Evolutionary conservation across 1,139 yeast species (phyloP).

Genomic region (Candida sojae): DNA sequence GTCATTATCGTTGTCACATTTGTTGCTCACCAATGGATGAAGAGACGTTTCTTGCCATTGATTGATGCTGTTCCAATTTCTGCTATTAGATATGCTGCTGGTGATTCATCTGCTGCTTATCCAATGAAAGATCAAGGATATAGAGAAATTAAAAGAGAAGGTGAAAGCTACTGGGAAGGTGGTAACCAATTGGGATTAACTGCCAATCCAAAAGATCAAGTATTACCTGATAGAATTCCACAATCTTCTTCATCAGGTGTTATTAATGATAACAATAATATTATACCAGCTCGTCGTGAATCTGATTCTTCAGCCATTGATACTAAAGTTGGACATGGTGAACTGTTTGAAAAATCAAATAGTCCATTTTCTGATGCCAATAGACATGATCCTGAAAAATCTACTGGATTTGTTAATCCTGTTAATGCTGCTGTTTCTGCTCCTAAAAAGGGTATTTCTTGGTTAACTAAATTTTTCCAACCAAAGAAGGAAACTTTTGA

Average conservation of each 20-base stretch:
- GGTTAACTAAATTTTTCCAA: slow-evolving; percentile 40
- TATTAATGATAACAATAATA: neutral
- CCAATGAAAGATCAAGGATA: slow-evolving; percentile 66
- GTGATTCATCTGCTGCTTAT: slow-evolving; percentile 47
- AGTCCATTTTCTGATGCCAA: slow-evolving; percentile 14
- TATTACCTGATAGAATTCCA: slow-evolving; percentile 20
- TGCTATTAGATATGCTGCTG: slow-evolving; percentile 62
- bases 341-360: slow-evolving; percentile 19
- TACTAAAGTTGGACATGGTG: slow-evolving; percentile 18
- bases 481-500: slow-evolving; percentile 46
- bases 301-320: slow-evolving; percentile 15
- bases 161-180: slow-evolving; percentile 52
- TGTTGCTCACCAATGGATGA: slow-evolving; percentile 55
- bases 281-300: slow-evolving; percentile 7
- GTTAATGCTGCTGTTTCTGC: slow-evolving; percentile 12
- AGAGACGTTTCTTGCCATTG: slow-evolving; percentile 59
- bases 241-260: slow-evolving; percentile 9
- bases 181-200: slow-evolving; percentile 43
- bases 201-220: slow-evolving; percentile 27
- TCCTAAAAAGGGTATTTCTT: slow-evolving; percentile 25
- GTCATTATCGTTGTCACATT: slow-evolving; percentile 54
- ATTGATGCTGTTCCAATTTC: slow-evolving; percentile 74
- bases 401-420: slow-evolving; percentile 15
- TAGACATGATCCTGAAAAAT: slow-evolving; percentile 15
- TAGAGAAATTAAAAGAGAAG: slow-evolving; percentile 56